A percentile compares a stretch with the other conserved stretches of the same genome.
Conservation (phyloP, 768 basidiomycete genomes). For the Harrya chromipes region DNA sequence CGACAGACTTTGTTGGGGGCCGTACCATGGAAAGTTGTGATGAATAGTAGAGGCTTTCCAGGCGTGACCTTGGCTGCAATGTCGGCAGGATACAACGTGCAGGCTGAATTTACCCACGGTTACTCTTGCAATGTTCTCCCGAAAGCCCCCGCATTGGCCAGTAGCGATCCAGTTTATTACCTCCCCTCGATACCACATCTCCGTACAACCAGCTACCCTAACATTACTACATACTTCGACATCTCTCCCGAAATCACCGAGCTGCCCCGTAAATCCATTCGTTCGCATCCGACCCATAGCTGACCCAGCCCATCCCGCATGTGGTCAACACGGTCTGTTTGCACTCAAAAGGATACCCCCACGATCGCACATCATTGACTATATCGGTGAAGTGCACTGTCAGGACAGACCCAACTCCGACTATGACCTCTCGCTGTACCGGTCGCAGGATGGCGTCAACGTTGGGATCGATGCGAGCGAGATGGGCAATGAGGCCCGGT, state of each 20-base stretch:
- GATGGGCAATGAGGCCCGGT: slow-evolving; percentile 85
- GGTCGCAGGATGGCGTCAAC: slow-evolving; percentile 50
- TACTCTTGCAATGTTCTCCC: slow-evolving; percentile 8
- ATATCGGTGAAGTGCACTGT: slow-evolving; percentile 81
- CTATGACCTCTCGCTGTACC: slow-evolving; percentile 84
- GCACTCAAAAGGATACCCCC: slow-evolving; percentile 67
- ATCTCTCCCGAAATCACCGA: slow-evolving; percentile 14
- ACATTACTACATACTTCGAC: slow-evolving; percentile 30
- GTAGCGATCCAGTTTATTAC: slow-evolving; percentile 51
- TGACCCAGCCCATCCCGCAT: slow-evolving; percentile 64
- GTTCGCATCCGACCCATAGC: slow-evolving; percentile 59
- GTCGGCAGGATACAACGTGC: slow-evolving; percentile 15
- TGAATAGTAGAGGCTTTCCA: slow-evolving; percentile 2
- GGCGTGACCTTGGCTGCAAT: too few species aligned
- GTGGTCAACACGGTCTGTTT: slow-evolving; percentile 79
- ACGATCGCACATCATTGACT: slow-evolving; percentile 70
- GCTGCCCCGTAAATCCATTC: slow-evolving; percentile 25
- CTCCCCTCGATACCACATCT: slow-evolving; percentile 51
- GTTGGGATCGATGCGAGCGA: slow-evolving; percentile 75
- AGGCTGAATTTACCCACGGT: slow-evolving; percentile 29
- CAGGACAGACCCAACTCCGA: slow-evolving; percentile 72
- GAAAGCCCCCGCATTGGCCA: slow-evolving; percentile 49
- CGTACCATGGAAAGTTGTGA: slow-evolving; percentile 55
- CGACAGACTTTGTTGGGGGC: slow-evolving; percentile 71
- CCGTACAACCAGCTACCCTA: slow-evolving; percentile 45